A percentile compares a stretch with the other conserved stretches of the same genome.
These are phyloP conservation scores for Bipolaris victoriae DNA, from an alignment of 2,329 filamentous ascomycete genomes.

Conservation along the genomic window DNA sequence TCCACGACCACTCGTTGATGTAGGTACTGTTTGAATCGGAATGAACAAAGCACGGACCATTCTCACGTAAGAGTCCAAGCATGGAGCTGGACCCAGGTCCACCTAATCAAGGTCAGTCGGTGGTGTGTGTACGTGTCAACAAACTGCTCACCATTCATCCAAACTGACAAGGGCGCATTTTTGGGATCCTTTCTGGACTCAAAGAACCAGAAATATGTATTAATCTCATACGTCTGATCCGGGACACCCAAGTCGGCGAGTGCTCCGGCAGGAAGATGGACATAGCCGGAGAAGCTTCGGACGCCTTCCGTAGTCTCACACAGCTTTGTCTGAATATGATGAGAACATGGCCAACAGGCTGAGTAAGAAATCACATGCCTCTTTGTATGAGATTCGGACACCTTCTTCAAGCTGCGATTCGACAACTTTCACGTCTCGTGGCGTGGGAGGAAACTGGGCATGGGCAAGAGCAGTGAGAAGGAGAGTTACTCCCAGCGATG, in stretches of 20 bases:
- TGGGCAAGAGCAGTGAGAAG: conserved; percentile 19
- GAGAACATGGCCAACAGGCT: background rate
- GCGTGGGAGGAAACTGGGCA: conserved; percentile 51
- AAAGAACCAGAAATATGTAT: conserved; percentile 71
- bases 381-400: conserved; percentile 54
- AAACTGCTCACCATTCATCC: conserved; percentile 57
- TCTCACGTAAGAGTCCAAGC: conserved; percentile 48
- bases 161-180: conserved; percentile 64
- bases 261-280: conserved; percentile 60
- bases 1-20: conserved; percentile 67
- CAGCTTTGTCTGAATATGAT: conserved; percentile 46
- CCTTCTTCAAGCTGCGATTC: conserved; percentile 50
- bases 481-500: conserved; percentile 23
- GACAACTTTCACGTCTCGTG: conserved; percentile 48
- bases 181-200: conserved; percentile 62
- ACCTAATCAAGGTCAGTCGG: conserved; percentile 30
- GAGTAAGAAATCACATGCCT: conserved; percentile 33
- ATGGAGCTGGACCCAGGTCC: conserved; percentile 61
- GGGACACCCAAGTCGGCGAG: conserved; percentile 44
- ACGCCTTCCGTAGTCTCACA: conserved; percentile 65
- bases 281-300: conserved; percentile 65
- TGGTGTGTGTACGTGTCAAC: background rate
- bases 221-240: conserved; percentile 54
- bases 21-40: conserved; percentile 58
- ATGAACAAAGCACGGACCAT: conserved; percentile 62